Percentiles rank a stretch among this genome's conserved stretches.
These are phyloP conservation scores for Neurospora intermedia DNA, from an alignment of 495 filamentous ascomycete genomes.

Conservation along the genomic window DNA sequence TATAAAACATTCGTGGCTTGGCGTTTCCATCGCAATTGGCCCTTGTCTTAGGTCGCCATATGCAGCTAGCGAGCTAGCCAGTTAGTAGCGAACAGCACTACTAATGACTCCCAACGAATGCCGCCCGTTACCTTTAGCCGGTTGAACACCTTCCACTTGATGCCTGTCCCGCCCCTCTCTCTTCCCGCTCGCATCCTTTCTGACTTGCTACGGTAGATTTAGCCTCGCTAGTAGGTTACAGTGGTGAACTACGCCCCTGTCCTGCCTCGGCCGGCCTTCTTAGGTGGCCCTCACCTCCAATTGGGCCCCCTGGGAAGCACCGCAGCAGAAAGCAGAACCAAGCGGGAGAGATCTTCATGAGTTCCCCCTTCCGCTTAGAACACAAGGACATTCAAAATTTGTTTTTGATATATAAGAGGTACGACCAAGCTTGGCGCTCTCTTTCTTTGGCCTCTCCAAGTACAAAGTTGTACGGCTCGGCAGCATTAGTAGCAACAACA, in stretches of 20 bases:
- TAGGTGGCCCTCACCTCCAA: neutral
- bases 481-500: neutral
- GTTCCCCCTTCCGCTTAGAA: neutral
- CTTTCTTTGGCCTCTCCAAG: neutral
- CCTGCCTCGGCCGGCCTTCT: neutral
- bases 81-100: neutral
- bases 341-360: neutral
- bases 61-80: neutral
- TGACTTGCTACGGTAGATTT: neutral
- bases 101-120: neutral
- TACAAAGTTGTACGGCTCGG: neutral
- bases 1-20: neutral
- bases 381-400: neutral
- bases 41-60: neutral
- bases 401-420: neutral
- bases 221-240: neutral
- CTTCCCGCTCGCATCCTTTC: neutral
- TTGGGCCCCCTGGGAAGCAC: neutral
- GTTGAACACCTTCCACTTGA: neutral
- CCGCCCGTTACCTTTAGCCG: neutral
- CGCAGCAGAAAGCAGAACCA: neutral
- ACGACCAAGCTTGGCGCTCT: neutral
- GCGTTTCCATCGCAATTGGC: neutral
- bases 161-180: neutral
- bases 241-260: neutral